Evolutionary conservation across 257 asterid species (phyloP), one percentile per base, ranked within the genome.

Genomic region (Ocimum tenuiflorum): DNA sequence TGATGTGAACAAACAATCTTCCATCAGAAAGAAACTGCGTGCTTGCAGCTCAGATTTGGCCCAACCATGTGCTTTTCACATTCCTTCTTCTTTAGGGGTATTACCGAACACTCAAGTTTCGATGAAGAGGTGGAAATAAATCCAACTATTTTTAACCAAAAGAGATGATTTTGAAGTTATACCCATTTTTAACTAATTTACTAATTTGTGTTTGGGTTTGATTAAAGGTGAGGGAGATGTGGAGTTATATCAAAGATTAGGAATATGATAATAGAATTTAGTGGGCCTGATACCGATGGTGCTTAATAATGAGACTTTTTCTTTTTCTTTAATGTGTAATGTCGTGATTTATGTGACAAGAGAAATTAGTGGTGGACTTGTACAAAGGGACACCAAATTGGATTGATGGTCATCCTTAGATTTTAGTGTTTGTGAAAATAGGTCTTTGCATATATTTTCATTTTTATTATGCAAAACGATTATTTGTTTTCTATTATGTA

Each of bases 341-440:
- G 39, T 65, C 9, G 27, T 10, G 55, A 42, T 51, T 60, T 53
- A 52, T 35, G 71, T 14, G 62, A 33, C 39, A 31, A 51, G 5
- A 31, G 35, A 31, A 53, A 42, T 55, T 3, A 67, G 35, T 51
- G 22, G 50, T 39, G 69, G 65, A 57, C 15, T 45, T 35, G 51
- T 33, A 58, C 41, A 68, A 39, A 61, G 60, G 75, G 64, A 48
- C 50, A 61, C 45, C 19, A 59, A 67, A n/a, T n/a, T n/a, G n/a
- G n/a, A n/a, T n/a, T n/a, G n/a, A n/a, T n/a, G n/a, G n/a, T n/a
- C n/a, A n/a, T n/a, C n/a, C n/a, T n/a, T n/a, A n/a, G 75, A 80
- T 62, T 78, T 70, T 77, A 77, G 88, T 69, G 77, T 75, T 80
- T 83, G 88, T 77, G 65, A 52, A 66, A 22, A n/a, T n/a, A n/a